phyloP scores from a whole-genome alignment of 495 filamentous ascomycete species.

The Astrothelium macrocarpum region DNA sequence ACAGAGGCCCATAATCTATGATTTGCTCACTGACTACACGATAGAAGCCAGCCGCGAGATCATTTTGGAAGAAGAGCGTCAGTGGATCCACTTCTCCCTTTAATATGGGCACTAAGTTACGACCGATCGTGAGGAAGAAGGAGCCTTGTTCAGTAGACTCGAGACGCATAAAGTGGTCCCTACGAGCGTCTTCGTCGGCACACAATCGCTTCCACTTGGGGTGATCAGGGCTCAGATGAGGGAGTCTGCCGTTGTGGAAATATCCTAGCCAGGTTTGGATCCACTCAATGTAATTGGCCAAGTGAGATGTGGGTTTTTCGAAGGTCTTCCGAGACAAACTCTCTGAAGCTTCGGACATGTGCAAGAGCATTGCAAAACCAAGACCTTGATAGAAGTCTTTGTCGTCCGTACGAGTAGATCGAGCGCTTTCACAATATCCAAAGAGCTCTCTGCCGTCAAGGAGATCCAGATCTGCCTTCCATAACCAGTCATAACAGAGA shows the following conservation, averaged over 20 bases:
- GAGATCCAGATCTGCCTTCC: not conserved
- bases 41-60: slow-evolving; percentile 12
- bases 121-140: slow-evolving; percentile 8
- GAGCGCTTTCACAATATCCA: not conserved
- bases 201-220: not conserved
- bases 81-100: slow-evolving; percentile 9
- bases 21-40: not conserved
- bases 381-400: not conserved
- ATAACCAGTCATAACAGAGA: not conserved
- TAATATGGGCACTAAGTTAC: slow-evolving; percentile 9
- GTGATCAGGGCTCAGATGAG: not conserved
- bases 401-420: not conserved
- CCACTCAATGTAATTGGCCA: not conserved
- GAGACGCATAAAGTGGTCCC: not conserved
- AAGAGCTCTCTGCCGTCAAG: not conserved
- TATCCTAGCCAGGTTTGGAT: not conserved
- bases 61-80: slow-evolving; percentile 10
- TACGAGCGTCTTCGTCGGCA: not conserved
- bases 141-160: not conserved
- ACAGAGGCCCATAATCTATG: not conserved
- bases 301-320: not conserved
- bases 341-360: not conserved
- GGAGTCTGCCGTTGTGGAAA: not conserved
- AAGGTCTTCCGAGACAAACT: not conserved
- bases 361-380: not conserved